Evolutionary conservation across 495 filamentous ascomycete genomes (phyloP).

Genomic region (Pseudoneurospora amorphoporcata): DNA sequence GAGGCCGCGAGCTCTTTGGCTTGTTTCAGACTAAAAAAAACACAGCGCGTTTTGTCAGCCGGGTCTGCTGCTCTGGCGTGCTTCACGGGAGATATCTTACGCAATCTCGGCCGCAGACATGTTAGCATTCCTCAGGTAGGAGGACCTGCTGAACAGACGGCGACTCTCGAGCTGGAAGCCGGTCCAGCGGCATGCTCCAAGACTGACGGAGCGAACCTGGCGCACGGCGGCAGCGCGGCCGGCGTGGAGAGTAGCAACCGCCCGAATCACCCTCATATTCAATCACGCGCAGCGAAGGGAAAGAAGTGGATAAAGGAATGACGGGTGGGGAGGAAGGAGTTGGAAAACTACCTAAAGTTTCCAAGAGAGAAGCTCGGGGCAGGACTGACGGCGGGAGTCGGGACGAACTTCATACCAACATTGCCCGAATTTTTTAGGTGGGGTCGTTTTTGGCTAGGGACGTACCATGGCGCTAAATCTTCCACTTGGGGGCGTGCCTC

Average conservation of each 20-base stretch:
- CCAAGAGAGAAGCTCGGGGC: slow-evolving; percentile 7
- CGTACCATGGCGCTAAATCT: neutral
- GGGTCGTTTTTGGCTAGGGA: neutral
- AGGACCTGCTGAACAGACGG: slow-evolving; percentile 21
- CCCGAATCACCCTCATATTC: slow-evolving; percentile 36
- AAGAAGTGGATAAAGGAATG: slow-evolving; percentile 14
- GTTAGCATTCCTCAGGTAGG: slow-evolving; percentile 10
- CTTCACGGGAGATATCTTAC: slow-evolving; percentile 13
- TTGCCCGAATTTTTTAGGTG: slow-evolving; percentile 27
- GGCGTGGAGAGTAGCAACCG: slow-evolving; percentile 31
- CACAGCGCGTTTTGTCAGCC: neutral
- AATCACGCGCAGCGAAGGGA: slow-evolving; percentile 3
- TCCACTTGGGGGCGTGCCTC: neutral
- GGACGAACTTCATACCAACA: neutral
- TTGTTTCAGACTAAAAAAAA: slow-evolving; percentile 26
- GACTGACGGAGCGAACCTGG: slow-evolving; percentile 22
- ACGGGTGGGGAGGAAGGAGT: slow-evolving; percentile 7
- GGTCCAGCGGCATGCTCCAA: slow-evolving; percentile 14
- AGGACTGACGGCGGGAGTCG: slow-evolving; percentile 3
- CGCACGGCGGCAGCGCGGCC: slow-evolving; percentile 23
- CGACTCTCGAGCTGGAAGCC: slow-evolving; percentile 9
- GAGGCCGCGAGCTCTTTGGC: slow-evolving; percentile 33
- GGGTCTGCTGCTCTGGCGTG: neutral
- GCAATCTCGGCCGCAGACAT: slow-evolving; percentile 24
- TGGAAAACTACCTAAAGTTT: neutral